phyloP scores from a whole-genome alignment of 768 basidiomycete species.

The Phanerochaete carnosa region DNA sequence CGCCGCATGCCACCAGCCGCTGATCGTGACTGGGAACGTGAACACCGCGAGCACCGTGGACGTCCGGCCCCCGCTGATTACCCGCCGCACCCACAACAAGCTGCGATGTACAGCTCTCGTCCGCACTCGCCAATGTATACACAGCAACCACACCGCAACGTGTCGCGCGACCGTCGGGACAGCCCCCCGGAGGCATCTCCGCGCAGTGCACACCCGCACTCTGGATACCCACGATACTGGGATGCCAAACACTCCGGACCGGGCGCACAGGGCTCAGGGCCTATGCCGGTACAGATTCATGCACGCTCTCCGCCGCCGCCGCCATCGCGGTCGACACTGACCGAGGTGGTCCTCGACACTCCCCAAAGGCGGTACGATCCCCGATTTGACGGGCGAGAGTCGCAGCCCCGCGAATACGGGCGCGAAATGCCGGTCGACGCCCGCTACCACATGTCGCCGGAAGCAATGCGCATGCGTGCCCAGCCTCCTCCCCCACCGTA shows the following conservation, averaged over 20 bases:
- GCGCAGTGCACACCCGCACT: slow-evolving; percentile 44
- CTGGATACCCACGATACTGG: slow-evolving; percentile 34
- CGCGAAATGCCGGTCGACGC: slow-evolving; percentile 35
- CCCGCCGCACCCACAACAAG: slow-evolving; percentile 11
- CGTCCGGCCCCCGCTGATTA: slow-evolving; percentile 25
- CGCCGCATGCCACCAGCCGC: slow-evolving; percentile 29
- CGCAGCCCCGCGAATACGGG: slow-evolving; percentile 27
- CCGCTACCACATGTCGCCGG: slow-evolving; percentile 19
- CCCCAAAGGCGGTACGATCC: slow-evolving; percentile 62
- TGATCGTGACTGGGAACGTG: slow-evolving; percentile 13
- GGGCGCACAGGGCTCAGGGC: slow-evolving; percentile 7
- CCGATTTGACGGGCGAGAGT: slow-evolving; percentile 49
- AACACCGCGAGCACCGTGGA: slow-evolving; percentile 13
- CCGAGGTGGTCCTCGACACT: slow-evolving; percentile 33
- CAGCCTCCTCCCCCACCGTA: slow-evolving; percentile 27
- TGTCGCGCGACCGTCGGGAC: slow-evolving; percentile 36
- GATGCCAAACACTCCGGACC: slow-evolving; percentile 20
- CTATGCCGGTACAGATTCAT: neutral
- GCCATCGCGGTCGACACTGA: neutral
- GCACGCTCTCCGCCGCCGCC: neutral
- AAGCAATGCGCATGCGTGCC: slow-evolving; percentile 22
- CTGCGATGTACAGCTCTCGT: slow-evolving; percentile 20
- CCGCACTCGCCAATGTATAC: slow-evolving; percentile 28
- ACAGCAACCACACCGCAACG: slow-evolving; percentile 41
- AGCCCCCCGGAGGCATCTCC: slow-evolving; percentile 49